These are phyloP conservation scores for Naganishia cerealis DNA, from an alignment of 1,284 basidiomycete species.

Conservation along the genomic window DNA sequence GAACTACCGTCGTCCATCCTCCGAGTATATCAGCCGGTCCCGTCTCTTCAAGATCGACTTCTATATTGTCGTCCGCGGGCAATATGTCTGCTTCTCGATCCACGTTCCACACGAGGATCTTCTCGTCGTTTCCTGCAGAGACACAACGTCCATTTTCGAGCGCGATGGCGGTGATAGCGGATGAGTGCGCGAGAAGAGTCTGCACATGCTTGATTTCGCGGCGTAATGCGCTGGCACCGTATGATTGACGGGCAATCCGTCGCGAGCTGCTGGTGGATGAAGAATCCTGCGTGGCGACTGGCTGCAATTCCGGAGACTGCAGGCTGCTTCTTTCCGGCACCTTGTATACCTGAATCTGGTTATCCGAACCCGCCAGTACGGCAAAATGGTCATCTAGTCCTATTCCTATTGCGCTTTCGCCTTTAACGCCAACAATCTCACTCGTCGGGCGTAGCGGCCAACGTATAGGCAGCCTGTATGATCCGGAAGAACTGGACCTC, in stretches of 20 bases:
- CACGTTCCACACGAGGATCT: conserved; percentile 53
- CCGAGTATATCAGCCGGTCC: conserved; percentile 8
- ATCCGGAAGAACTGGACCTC: conserved; percentile 30
- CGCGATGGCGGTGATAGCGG: conserved; percentile 46
- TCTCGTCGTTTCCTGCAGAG: conserved; percentile 47
- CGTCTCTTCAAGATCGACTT: conserved; percentile 5
- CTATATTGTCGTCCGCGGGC: conserved; percentile 25
- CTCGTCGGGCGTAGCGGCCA: conserved; percentile 34
- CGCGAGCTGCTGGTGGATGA: not conserved
- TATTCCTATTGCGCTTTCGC: conserved; percentile 43
- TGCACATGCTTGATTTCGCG: conserved; percentile 45
- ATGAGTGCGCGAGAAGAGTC: conserved; percentile 48
- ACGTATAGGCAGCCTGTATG: conserved; percentile 27
- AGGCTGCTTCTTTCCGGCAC: conserved; percentile 37
- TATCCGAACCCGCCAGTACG: conserved; percentile 50
- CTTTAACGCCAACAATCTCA: conserved; percentile 45
- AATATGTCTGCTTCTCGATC: conserved; percentile 37
- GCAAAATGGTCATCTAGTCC: conserved; percentile 50
- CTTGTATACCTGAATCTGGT: conserved; percentile 52
- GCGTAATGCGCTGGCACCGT: conserved; percentile 1
- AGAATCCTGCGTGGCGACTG: not conserved
- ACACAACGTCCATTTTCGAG: conserved; percentile 47
- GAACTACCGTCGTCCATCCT: conserved; percentile 4
- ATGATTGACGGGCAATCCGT: not conserved
- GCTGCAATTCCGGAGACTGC: too few species aligned